Evolutionary conservation across 2,329 filamentous ascomycete species (phyloP).

Genomic region (Aspergillus clavatus): DNA sequence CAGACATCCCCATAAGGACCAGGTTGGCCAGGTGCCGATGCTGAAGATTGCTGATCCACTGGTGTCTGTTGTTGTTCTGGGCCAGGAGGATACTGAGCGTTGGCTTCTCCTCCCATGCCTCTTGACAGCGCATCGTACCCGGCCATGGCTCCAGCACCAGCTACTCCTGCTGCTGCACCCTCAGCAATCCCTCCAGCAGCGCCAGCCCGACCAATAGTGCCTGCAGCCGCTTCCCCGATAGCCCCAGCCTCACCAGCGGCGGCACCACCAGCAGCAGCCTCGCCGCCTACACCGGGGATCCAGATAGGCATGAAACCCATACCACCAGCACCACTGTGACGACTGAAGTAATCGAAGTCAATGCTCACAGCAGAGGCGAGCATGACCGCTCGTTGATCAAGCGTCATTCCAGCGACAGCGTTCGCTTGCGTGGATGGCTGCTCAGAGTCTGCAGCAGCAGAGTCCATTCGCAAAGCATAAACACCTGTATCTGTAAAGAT

Average conservation of each 20-base stretch:
- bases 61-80: slow-evolving; percentile 15
- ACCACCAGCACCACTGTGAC: slow-evolving; percentile 49
- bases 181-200: slow-evolving; percentile 38
- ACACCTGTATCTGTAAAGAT: slow-evolving; percentile 63
- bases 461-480: slow-evolving; percentile 61
- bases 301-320: slow-evolving; percentile 51
- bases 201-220: slow-evolving; percentile 34
- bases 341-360: slow-evolving; percentile 65
- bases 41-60: slow-evolving; percentile 13
- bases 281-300: slow-evolving; percentile 44
- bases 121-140: slow-evolving; percentile 61
- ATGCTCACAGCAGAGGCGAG: slow-evolving; percentile 61
- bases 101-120: slow-evolving; percentile 36
- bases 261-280: slow-evolving; percentile 36
- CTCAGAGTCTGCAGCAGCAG: slow-evolving; percentile 45
- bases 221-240: slow-evolving; percentile 35
- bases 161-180: slow-evolving; percentile 42
- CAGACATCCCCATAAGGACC: slow-evolving; percentile 25
- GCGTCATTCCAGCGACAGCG: slow-evolving; percentile 51
- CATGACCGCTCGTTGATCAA: slow-evolving; percentile 63
- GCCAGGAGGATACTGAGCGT: slow-evolving; percentile 10
- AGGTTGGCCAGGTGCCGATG: slow-evolving; percentile 13
- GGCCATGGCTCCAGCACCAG: slow-evolving; percentile 56
- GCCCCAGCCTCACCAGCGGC: slow-evolving; percentile 36
- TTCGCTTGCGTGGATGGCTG: slow-evolving; percentile 18